A percentile compares a stretch with the other conserved stretches of the same genome.
Conservation (phyloP, 2,329 filamentous ascomycete genomes). For the Plectosphaerella plurivora region DNA sequence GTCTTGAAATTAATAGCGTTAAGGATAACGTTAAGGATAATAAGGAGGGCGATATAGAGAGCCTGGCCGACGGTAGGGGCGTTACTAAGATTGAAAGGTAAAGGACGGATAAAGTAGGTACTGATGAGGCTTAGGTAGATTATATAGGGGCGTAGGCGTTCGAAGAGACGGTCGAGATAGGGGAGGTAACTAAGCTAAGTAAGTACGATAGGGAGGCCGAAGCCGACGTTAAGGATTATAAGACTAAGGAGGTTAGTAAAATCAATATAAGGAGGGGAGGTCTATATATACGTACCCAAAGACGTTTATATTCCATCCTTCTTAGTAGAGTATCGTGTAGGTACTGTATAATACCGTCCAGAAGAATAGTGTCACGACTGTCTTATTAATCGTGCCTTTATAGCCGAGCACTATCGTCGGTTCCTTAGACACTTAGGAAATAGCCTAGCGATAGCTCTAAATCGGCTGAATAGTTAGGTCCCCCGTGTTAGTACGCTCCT, state of each 20-base stretch:
- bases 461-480: background rate
- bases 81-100: constrained; percentile 28
- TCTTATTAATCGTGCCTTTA: background rate
- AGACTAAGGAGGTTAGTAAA: background rate
- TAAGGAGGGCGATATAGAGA: constrained; percentile 26
- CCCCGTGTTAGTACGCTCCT: background rate
- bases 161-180: background rate
- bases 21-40: constrained; percentile 23
- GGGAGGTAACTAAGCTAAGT: background rate
- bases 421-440: background rate
- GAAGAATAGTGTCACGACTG: background rate
- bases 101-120: constrained; percentile 22
- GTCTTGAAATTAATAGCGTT: constrained; percentile 16
- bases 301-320: background rate
- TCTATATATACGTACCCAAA: background rate
- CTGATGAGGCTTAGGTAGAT: constrained; percentile 24
- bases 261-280: background rate
- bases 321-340: background rate
- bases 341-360: background rate
- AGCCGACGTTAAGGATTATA: constrained; percentile 1
- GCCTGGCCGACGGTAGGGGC: constrained; percentile 29
- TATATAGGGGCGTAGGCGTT: constrained; percentile 23
- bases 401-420: background rate
- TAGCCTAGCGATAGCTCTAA: background rate
- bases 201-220: background rate